Evolutionary conservation across 163 green algal genomes (phyloP).

Genomic region (Prototheca wickerhamii): DNA sequence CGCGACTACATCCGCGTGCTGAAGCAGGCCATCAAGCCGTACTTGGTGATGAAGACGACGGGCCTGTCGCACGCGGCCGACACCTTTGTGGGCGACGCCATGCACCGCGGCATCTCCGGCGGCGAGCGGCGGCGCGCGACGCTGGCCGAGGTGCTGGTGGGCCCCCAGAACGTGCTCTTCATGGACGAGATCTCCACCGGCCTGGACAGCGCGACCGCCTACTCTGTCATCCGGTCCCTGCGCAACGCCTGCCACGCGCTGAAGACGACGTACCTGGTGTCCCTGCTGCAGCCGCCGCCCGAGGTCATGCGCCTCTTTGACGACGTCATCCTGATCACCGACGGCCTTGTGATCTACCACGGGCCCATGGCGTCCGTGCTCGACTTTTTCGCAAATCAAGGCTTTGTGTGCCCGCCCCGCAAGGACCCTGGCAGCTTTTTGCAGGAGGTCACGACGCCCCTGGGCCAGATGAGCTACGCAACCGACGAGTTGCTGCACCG

Average conservation of each 20-base stretch:
- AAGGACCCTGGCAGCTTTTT: conserved; percentile 49
- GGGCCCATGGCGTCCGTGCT: conserved; percentile 39
- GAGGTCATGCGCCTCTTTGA: conserved; percentile 59
- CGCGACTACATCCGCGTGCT: background rate
- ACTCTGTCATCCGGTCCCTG: conserved; percentile 27
- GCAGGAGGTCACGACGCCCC: conserved; percentile 49
- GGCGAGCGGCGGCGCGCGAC: conserved; percentile 50
- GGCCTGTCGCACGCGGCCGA: conserved; percentile 20
- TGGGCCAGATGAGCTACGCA: conserved; percentile 31
- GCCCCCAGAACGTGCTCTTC: conserved; percentile 24
- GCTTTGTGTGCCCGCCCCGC: conserved; percentile 42
- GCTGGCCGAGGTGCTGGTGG: conserved; percentile 40
- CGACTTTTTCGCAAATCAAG: conserved; percentile 46
- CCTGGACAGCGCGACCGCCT: conserved; percentile 47
- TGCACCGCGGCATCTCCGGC: conserved; percentile 29
- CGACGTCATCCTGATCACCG: conserved; percentile 55
- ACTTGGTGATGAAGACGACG: conserved; percentile 12
- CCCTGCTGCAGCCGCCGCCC: conserved; percentile 54
- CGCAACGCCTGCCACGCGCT: conserved; percentile 19
- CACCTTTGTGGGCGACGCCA: conserved; percentile 26
- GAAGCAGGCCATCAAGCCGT: background rate
- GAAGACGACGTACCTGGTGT: conserved; percentile 31
- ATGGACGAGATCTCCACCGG: conserved; percentile 49
- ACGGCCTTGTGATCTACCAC: conserved; percentile 61
- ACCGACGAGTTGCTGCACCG: conserved; percentile 15